These are phyloP conservation scores for Starmerella bombicola DNA, from an alignment of 805 yeast species.

Conservation along the genomic window DNA sequence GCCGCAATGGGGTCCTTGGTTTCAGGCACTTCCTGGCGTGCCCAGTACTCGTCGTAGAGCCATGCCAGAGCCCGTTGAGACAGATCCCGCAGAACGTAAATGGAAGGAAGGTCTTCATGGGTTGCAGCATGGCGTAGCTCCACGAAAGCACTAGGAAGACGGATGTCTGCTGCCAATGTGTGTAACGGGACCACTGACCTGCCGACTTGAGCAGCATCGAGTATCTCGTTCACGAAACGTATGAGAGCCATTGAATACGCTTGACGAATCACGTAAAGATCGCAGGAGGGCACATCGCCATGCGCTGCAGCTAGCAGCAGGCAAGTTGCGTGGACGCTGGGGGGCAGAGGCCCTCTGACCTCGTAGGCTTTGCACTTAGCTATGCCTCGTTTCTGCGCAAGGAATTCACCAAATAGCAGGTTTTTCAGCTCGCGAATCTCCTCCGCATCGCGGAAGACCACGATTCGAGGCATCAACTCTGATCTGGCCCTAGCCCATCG, in stretches of 20 bases:
- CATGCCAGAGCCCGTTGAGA: constrained; percentile 54
- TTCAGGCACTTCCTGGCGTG: constrained; percentile 3
- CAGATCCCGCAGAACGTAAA: constrained; percentile 53
- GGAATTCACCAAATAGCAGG: constrained; percentile 18
- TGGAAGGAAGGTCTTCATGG: constrained; percentile 69
- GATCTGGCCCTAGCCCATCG: too few relatives aligned
- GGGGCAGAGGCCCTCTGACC: constrained; percentile 23
- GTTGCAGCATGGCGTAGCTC: constrained; percentile 85
- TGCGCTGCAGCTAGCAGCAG: constrained; percentile 19
- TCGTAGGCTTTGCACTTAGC: constrained; percentile 20
- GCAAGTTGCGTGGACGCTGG: constrained; percentile 23
- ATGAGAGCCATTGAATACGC: constrained; percentile 39
- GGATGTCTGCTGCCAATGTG: constrained; percentile 52
- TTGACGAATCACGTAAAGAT: constrained; percentile 22
- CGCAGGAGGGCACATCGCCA: constrained; percentile 20
- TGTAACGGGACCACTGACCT: constrained; percentile 68
- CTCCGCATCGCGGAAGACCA: constrained; percentile 15
- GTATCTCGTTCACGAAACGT: constrained; percentile 77
- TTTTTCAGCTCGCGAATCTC: constrained; percentile 16
- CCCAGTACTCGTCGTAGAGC: constrained; percentile 70
- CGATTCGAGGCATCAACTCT: constrained; percentile 16
- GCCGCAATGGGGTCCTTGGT: neutral
- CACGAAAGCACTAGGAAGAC: constrained; percentile 70
- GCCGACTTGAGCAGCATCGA: constrained; percentile 78
- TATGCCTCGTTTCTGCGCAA: constrained; percentile 20